Conservation (phyloP, 2,329 filamentous ascomycete species). For the Cytospora piceae region DNA sequence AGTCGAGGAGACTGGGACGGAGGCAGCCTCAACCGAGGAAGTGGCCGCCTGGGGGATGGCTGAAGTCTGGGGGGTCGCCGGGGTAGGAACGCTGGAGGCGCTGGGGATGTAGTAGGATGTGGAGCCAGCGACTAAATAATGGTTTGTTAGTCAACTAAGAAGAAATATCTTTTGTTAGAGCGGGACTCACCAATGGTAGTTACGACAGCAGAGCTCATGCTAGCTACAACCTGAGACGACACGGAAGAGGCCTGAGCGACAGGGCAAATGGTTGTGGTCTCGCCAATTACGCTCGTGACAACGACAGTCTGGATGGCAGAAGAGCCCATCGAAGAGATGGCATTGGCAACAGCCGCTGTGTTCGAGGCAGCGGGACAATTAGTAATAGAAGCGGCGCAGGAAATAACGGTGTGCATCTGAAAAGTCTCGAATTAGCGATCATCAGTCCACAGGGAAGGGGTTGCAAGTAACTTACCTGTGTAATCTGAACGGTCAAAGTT, state of each 20-base stretch:
- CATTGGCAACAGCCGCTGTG: slow-evolving; percentile 18
- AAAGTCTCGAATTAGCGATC: neutral
- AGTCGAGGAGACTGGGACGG: neutral
- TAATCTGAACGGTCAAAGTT: slow-evolving; percentile 26
- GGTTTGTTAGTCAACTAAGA: neutral
- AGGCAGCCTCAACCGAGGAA: slow-evolving; percentile 8
- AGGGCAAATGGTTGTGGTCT: slow-evolving; percentile 36
- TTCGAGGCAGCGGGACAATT: slow-evolving; percentile 37
- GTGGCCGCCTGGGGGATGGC: slow-evolving; percentile 5
- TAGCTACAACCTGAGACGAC: slow-evolving; percentile 23
- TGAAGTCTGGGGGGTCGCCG: neutral
- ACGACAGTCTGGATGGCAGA: slow-evolving; percentile 33
- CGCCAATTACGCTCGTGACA: slow-evolving; percentile 34
- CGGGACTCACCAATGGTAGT: slow-evolving; percentile 20
- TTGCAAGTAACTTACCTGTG: slow-evolving; percentile 12
- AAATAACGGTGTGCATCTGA: slow-evolving; percentile 36
- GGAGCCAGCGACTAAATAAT: slow-evolving; percentile 13
- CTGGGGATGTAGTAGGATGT: slow-evolving; percentile 27
- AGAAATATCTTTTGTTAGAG: neutral
- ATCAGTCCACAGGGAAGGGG: neutral
- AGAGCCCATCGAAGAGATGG: slow-evolving; percentile 26
- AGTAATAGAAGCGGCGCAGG: slow-evolving; percentile 36
- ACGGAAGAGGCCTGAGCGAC: slow-evolving; percentile 28
- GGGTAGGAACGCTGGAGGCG: slow-evolving; percentile 12
- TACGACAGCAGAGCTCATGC: slow-evolving; percentile 29